phyloP scores from a whole-genome alignment of 805 yeast genomes.

The Nakazawaea ernobii region DNA sequence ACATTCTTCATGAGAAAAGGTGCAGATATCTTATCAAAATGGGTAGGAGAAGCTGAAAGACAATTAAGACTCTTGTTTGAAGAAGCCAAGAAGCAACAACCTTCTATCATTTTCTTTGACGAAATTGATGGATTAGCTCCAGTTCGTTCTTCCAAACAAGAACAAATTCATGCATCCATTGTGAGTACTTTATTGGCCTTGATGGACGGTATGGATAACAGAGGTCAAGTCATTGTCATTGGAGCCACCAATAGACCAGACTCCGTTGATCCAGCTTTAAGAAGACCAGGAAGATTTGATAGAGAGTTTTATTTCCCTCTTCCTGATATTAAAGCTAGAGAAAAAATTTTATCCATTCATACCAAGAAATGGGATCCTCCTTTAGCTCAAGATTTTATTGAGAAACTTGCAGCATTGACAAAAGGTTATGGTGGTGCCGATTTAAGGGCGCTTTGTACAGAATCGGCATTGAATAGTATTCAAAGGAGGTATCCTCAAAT shows the following conservation, averaged over 20 bases:
- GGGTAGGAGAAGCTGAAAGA: conserved; percentile 99
- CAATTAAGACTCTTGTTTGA: conserved; percentile 87
- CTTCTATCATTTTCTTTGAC: conserved; percentile 92
- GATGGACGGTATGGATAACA: conserved; percentile 99
- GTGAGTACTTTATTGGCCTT: conserved; percentile 91
- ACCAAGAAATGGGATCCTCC: conserved; percentile 88
- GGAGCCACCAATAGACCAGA: conserved; percentile 99
- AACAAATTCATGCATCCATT: conserved; percentile 95
- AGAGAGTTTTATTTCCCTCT: conserved; percentile 94
- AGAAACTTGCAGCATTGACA: conserved; percentile 69
- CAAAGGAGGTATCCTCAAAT: conserved; percentile 93
- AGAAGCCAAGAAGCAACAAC: conserved; percentile 94
- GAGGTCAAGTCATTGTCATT: conserved; percentile 96
- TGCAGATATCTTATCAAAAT: conserved; percentile 92
- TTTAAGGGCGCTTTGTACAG: conserved; percentile 88
- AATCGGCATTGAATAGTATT: conserved; percentile 87
- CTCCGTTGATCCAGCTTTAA: conserved; percentile 94
- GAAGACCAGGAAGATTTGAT: conserved; percentile 97
- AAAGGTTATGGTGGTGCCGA: conserved; percentile 99
- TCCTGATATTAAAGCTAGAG: conserved; percentile 77
- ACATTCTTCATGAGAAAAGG: conserved; percentile 98
- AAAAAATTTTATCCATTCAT: conserved; percentile 75
- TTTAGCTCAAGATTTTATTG: conserved; percentile 48
- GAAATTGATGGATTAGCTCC: conserved; percentile 99
- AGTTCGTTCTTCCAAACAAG: conserved; percentile 94